Evolutionary conservation across 1,284 basidiomycete species (phyloP).

Genomic region (Apiotrichum akiyoshidainum): DNA sequence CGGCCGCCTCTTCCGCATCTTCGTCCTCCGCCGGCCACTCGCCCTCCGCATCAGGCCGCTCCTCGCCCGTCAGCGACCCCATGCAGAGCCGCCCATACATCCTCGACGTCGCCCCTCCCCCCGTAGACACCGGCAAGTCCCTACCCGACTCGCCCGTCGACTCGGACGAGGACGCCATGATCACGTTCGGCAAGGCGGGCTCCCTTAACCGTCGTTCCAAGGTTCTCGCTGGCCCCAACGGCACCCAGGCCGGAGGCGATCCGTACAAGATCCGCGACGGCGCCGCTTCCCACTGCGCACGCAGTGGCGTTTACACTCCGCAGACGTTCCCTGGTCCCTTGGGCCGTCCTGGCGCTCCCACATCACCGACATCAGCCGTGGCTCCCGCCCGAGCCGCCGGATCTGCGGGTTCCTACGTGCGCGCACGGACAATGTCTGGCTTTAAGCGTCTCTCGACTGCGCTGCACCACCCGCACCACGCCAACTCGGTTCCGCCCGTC

Average conservation of each 20-base stretch:
- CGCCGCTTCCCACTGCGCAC: slow-evolving; percentile 8
- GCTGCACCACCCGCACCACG: neutral
- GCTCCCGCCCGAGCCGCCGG: neutral
- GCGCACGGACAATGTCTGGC: slow-evolving; percentile 7
- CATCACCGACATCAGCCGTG: neutral
- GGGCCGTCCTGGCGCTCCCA: neutral
- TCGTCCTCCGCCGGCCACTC: neutral
- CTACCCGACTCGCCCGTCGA: neutral
- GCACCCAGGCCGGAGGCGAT: slow-evolving; percentile 11
- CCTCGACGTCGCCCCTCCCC: slow-evolving; percentile 16
- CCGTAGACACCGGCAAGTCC: neutral
- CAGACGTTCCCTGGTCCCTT: slow-evolving; percentile 15
- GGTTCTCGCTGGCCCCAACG: too few species aligned
- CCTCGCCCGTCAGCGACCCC: neutral
- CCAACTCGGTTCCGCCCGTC: neutral
- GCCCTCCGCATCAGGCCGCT: neutral
- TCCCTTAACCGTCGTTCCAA: neutral
- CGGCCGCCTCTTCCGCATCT: slow-evolving; percentile 4
- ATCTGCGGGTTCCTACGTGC: neutral
- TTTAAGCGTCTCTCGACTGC: slow-evolving; percentile 13
- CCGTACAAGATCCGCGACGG: slow-evolving; percentile 22
- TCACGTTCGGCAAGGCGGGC: neutral
- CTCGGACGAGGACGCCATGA: neutral
- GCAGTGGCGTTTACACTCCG: slow-evolving; percentile 24
- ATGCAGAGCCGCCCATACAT: slow-evolving; percentile 4